phyloP scores from a whole-genome alignment of 768 basidiomycete species.

The Leccinellum rugosiceps region DNA sequence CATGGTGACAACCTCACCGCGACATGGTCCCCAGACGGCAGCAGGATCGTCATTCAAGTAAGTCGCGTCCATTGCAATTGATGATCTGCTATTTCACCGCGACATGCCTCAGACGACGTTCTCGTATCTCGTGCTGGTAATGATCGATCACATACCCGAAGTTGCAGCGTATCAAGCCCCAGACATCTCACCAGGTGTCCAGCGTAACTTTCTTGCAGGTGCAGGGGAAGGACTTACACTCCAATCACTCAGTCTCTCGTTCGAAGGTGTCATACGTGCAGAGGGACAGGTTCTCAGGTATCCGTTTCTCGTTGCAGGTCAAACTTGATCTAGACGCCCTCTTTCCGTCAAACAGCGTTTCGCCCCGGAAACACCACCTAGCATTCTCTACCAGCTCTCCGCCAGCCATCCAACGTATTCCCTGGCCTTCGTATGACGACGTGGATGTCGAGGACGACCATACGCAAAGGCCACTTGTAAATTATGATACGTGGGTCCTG shows the following conservation, averaged over 20 bases:
- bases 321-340: conserved; percentile 1
- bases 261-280: conserved; percentile 79
- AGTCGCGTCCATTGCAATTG: conserved; percentile 20
- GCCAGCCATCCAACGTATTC: conserved; percentile 76
- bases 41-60: conserved; percentile 77
- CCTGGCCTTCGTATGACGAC: conserved; percentile 65
- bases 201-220: conserved; percentile 70
- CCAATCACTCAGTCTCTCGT: conserved; percentile 62
- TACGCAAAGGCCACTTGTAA: conserved; percentile 34
- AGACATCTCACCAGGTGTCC: conserved; percentile 44
- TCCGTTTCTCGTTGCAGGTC: conserved; percentile 1
- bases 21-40: conserved; percentile 83
- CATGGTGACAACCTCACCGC: conserved; percentile 79
- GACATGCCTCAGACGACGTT: conserved; percentile 58
- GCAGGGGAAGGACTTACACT: conserved; percentile 76
- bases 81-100: conserved; percentile 1
- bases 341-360: conserved; percentile 48
- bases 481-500: conserved; percentile 70
- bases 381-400: conserved; percentile 74
- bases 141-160: conserved; percentile 55
- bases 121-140: conserved; percentile 76
- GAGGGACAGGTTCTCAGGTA: conserved; percentile 76
- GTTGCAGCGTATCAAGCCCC: conserved; percentile 56
- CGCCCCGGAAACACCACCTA: conserved; percentile 66
- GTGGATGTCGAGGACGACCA: conserved; percentile 35